Conservation (phyloP, 129 eudicot species). For the Flaveria sonorensis region DNA sequence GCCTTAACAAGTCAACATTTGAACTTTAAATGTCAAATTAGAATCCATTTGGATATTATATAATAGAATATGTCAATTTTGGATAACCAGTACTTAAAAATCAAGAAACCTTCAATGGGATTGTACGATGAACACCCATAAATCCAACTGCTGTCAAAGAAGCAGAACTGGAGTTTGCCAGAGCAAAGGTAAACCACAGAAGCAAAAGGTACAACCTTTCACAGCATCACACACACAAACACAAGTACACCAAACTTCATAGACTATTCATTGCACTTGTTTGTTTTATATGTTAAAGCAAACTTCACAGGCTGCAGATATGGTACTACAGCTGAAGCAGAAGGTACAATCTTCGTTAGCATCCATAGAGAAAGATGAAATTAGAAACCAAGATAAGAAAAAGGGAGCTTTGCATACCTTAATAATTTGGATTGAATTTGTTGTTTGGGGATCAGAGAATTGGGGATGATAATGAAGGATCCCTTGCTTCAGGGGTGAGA, state of each 20-base stretch:
- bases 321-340: slow-evolving; percentile 19
- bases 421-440: slow-evolving; percentile 20
- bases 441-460: slow-evolving; percentile 19
- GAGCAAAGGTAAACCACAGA: neutral
- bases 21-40: neutral
- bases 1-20: neutral
- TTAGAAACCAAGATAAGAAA: slow-evolving; percentile 18
- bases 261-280: neutral
- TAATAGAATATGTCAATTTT: slow-evolving; percentile 10
- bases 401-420: slow-evolving; percentile 26
- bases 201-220: slow-evolving; percentile 11
- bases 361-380: slow-evolving; percentile 8
- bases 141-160: neutral
- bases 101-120: slow-evolving; percentile 25
- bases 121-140: neutral
- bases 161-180: slow-evolving; percentile 3
- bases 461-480: slow-evolving; percentile 32
- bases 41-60: neutral
- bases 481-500: slow-evolving; percentile 6
- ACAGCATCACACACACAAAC: neutral
- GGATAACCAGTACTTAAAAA: neutral
- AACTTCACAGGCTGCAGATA: neutral
- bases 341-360: slow-evolving; percentile 20
- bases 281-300: neutral
- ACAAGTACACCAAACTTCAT: neutral